phyloP scores from a whole-genome alignment of 176 grass and related monocot genomes.

The Carex scoparia region DNA sequence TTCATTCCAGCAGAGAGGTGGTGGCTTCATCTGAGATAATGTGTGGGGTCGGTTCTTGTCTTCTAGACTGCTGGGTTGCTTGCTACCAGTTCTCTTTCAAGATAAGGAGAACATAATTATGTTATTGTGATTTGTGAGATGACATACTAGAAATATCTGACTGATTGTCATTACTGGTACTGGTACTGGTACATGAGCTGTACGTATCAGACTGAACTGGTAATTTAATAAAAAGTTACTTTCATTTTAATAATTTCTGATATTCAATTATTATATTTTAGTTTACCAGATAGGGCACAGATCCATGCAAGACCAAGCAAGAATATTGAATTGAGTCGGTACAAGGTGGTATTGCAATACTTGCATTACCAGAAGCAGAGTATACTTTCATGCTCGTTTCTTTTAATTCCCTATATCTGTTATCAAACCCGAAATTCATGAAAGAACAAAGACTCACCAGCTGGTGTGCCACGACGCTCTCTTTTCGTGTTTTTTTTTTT shows the following conservation, averaged over 20 bases:
- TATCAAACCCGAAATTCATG: background rate
- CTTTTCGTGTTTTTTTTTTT: slow-evolving; percentile 91
- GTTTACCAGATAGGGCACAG: background rate
- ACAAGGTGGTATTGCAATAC: background rate
- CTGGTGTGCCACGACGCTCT: slow-evolving; percentile 86
- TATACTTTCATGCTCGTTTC: background rate
- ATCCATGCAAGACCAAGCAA: background rate
- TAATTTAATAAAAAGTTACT: background rate
- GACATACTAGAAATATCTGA: background rate
- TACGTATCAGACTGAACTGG: background rate
- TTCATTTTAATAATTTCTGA: slow-evolving; percentile 11
- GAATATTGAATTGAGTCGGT: background rate
- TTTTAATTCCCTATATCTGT: background rate
- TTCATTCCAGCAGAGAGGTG: background rate
- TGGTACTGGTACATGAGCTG: background rate
- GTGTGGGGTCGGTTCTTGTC: slow-evolving; percentile 82
- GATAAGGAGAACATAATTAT: background rate
- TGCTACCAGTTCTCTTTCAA: slow-evolving; percentile 60
- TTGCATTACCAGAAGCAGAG: background rate
- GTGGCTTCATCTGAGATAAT: slow-evolving; percentile 49
- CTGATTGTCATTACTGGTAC: background rate
- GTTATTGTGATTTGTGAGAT: background rate
- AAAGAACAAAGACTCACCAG: slow-evolving; percentile 35
- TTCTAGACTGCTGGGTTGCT: slow-evolving; percentile 77
- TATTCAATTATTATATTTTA: background rate